These are phyloP conservation scores for Scopulariopsis brevicaulis DNA, from an alignment of 2,329 filamentous ascomycete genomes.

Conservation along the genomic window DNA sequence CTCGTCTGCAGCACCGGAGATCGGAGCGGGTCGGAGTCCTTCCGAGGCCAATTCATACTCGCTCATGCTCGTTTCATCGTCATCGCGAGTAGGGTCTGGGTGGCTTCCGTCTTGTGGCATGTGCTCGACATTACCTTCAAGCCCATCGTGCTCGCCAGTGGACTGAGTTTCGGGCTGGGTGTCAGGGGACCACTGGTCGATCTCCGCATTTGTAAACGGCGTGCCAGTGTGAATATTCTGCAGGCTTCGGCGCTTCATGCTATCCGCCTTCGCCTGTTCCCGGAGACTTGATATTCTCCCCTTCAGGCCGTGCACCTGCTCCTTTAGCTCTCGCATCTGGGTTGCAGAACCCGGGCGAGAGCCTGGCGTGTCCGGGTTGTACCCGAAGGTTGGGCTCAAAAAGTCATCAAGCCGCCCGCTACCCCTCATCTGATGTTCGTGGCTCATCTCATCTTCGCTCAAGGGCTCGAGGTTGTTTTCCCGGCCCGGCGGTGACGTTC, in stretches of 20 bases:
- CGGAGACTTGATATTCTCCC: slow-evolving; percentile 74
- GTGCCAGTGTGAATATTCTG: slow-evolving; percentile 66
- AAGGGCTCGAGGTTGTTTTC: slow-evolving; percentile 39
- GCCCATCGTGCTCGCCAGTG: slow-evolving; percentile 17
- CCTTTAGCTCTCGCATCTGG: slow-evolving; percentile 62
- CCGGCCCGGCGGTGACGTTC: slow-evolving; percentile 24
- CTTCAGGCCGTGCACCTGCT: slow-evolving; percentile 77
- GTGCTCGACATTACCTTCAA: slow-evolving; percentile 10
- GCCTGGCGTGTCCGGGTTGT: slow-evolving; percentile 32
- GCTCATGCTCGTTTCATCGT: slow-evolving; percentile 16
- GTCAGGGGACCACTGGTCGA: slow-evolving; percentile 38
- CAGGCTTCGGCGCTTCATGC: slow-evolving; percentile 63
- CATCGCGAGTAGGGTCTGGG: slow-evolving; percentile 6
- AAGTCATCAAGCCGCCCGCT: slow-evolving; percentile 19
- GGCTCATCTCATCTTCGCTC: slow-evolving; percentile 36
- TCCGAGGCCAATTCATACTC: slow-evolving; percentile 16
- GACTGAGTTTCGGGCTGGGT: slow-evolving; percentile 10
- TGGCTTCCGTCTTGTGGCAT: neutral
- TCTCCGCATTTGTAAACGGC: slow-evolving; percentile 61
- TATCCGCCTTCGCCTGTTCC: slow-evolving; percentile 69
- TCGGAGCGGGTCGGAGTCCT: neutral
- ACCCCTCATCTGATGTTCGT: slow-evolving; percentile 16
- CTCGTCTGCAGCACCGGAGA: neutral
- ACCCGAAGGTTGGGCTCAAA: slow-evolving; percentile 32
- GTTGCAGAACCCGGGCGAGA: slow-evolving; percentile 61